Evolutionary conservation across 2,329 filamentous ascomycete genomes (phyloP).

Genomic region (Thyridium curvatum): DNA sequence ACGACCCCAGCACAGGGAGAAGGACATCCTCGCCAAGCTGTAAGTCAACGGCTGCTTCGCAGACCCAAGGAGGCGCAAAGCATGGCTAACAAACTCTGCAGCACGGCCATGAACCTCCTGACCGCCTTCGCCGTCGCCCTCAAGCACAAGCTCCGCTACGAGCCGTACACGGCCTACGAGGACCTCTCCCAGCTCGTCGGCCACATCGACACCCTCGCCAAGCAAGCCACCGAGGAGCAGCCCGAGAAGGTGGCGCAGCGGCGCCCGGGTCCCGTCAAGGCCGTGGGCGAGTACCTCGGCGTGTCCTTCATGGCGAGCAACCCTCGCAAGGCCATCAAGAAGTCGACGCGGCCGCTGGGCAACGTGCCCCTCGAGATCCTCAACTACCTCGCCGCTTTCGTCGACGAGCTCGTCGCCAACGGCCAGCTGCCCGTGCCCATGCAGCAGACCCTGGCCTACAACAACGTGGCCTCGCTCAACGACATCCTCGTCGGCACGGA

Average conservation of each 20-base stretch:
- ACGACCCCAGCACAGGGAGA: constrained; percentile 50
- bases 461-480: constrained; percentile 49
- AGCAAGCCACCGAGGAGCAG: constrained; percentile 30
- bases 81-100: constrained; percentile 6
- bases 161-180: constrained; percentile 64
- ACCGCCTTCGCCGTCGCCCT: constrained; percentile 62
- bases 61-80: too few species aligned
- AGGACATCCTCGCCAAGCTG: constrained; percentile 61
- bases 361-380: constrained; percentile 69
- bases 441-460: constrained; percentile 43
- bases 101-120: constrained; percentile 61
- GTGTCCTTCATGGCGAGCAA: constrained; percentile 63
- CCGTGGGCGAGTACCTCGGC: constrained; percentile 58
- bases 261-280: constrained; percentile 36
- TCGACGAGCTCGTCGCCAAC: constrained; percentile 48
- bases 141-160: constrained; percentile 69
- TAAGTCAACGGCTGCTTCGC: constrained; percentile 9
- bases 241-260: constrained; percentile 22
- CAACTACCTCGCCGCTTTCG: constrained; percentile 55
- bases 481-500: constrained; percentile 63
- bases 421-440: constrained; percentile 39
- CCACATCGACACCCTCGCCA: constrained; percentile 63
- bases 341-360: constrained; percentile 58
- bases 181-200: constrained; percentile 57
- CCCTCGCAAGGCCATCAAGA: constrained; percentile 63